Conservation (phyloP, 139 green algal genomes). For the Closterium sp. region DNA sequence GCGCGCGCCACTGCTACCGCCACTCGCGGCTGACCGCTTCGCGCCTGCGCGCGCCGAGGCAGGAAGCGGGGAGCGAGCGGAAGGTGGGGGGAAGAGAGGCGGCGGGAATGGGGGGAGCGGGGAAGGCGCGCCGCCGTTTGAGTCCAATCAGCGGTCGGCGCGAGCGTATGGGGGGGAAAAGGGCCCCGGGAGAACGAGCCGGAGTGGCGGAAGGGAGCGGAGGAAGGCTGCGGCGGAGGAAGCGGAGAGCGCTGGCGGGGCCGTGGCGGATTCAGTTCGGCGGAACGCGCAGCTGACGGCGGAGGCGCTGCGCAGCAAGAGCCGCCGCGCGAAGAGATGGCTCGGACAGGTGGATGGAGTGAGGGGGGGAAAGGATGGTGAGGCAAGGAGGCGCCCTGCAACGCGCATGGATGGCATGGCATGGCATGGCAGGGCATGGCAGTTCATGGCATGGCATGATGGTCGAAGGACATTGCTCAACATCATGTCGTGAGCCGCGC, state of each 20-base stretch:
- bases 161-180: neutral
- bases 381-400: too few species aligned
- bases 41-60: neutral
- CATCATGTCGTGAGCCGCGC: too few species aligned
- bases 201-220: neutral
- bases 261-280: neutral
- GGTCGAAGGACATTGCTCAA: too few species aligned
- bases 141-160: neutral
- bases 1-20: neutral
- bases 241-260: neutral
- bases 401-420: neutral
- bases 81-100: neutral
- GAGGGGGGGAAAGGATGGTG: too few species aligned
- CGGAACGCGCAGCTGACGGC: neutral
- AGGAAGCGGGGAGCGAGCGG: neutral
- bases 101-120: neutral
- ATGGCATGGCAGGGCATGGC: neutral
- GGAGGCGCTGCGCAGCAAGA: slow-evolving; percentile 21
- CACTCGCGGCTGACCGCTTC: neutral
- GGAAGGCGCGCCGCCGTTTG: neutral
- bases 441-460: neutral
- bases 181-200: neutral
- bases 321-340: slow-evolving; percentile 15
- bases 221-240: neutral
- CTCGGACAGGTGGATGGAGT: slow-evolving; percentile 11